Evolutionary conservation across 148 eudicot species (phyloP).

Genomic region (Chenopodium berlandieri): DNA sequence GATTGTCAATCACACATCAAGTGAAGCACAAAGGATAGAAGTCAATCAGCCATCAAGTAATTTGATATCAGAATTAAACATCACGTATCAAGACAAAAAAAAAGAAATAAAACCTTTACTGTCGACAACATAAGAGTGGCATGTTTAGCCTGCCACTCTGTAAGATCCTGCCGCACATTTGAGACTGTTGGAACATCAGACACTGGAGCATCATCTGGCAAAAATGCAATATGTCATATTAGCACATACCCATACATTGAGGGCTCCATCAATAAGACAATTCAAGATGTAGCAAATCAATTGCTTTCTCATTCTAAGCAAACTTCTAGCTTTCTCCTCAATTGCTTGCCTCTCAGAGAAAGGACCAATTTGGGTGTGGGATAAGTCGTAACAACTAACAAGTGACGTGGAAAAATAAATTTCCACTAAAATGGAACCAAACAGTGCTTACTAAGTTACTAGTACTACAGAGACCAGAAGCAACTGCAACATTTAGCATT

Average conservation of each 20-base stretch:
- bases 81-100: not conserved
- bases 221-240: constrained; percentile 13
- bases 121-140: constrained; percentile 82
- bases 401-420: not conserved
- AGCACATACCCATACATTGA: constrained; percentile 4
- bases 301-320: not conserved
- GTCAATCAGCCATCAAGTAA: not conserved
- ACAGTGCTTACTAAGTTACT: too few relatives aligned
- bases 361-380: not conserved
- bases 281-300: not conserved
- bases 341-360: not conserved
- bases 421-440: not conserved
- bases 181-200: constrained; percentile 86
- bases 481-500: not conserved
- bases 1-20: not conserved
- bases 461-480: too few relatives aligned
- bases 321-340: not conserved
- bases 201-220: constrained; percentile 77
- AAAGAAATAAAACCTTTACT: constrained; percentile 57
- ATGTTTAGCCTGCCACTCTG: constrained; percentile 89
- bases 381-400: not conserved
- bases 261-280: not conserved
- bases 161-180: constrained; percentile 94
- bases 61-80: not conserved
- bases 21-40: not conserved